These are phyloP conservation scores for Hydnomerulius pinastri DNA, from an alignment of 768 basidiomycete genomes.

Conservation along the genomic window DNA sequence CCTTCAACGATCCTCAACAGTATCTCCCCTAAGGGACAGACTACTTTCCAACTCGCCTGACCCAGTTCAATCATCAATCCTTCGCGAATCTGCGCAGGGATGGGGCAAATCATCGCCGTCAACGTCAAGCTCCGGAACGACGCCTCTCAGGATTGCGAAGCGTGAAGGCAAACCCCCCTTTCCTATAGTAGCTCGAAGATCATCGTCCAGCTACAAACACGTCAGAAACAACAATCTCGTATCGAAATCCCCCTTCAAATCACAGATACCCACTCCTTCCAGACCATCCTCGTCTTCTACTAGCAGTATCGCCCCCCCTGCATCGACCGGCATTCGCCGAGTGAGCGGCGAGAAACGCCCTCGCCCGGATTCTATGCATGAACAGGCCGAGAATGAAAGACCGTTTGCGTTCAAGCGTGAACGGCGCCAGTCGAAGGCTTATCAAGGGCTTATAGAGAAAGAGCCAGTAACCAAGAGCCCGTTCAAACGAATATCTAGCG, in stretches of 20 bases:
- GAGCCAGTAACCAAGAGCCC: slow-evolving; percentile 85
- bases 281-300: slow-evolving; percentile 18
- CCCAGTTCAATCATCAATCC: slow-evolving; percentile 62
- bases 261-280: slow-evolving; percentile 55
- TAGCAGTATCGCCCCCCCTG: slow-evolving; percentile 8
- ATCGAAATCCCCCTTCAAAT: slow-evolving; percentile 84
- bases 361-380: slow-evolving; percentile 69
- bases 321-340: slow-evolving; percentile 38
- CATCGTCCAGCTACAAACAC: slow-evolving; percentile 79
- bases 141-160: slow-evolving; percentile 76
- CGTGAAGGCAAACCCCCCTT: slow-evolving; percentile 52
- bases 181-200: slow-evolving; percentile 63
- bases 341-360: slow-evolving; percentile 81
- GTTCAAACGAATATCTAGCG: slow-evolving; percentile 47
- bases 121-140: slow-evolving; percentile 38
- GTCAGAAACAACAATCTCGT: slow-evolving; percentile 78
- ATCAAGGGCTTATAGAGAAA: slow-evolving; percentile 70
- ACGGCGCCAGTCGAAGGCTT: slow-evolving; percentile 72
- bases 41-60: slow-evolving; percentile 65
- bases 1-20: slow-evolving; percentile 27
- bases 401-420: slow-evolving; percentile 71
- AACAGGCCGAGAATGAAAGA: slow-evolving; percentile 71
- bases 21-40: slow-evolving; percentile 57
- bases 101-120: slow-evolving; percentile 51
- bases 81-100: slow-evolving; percentile 64